Evolutionary conservation across 441 rosid genomes (phyloP), one percentile per base, ranked within the genome.

Genomic region (Gossypium schwendimanii): DNA sequence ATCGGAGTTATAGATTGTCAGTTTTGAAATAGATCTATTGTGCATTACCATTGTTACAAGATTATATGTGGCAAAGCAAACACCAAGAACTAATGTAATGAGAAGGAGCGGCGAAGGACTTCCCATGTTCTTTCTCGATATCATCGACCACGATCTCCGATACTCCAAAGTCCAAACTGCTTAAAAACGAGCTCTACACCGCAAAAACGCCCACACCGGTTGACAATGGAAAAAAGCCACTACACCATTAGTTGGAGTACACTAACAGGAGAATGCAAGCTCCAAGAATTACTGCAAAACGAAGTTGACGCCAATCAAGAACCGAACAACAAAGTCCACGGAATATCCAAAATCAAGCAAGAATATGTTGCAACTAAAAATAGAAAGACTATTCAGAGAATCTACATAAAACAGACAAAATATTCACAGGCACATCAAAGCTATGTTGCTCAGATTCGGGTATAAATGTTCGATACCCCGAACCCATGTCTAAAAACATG

Each of bases 11-110:
- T 73, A 80, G 33, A 23, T 64, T 23, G 58, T 41, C 84, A 73
- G 74, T 71, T 73, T 81, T 76, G 73, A 79, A 66, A 54, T 18
- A 21, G 82, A 76, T 83, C 82, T 84, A 71, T 90, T 79, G 78
- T 84, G 91, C 36, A 78, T 71, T 39, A 83, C 71, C 84, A 85
- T 73, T 8, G 85, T 82, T 36, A 92, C 47, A 70, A 93, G 78
- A 81, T 93, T 93, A 65, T 91, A 93, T n/a, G 90, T 86, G 0
- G 83, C 91, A 55, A 91, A 79, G 85, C 77, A 88, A 64, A 84
- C 85, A 15, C 93, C 95, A 31, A 85, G 72, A 78, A 83, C 86
- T 75, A 93, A 60, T 14, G 88, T 72, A 76, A 82, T 77, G 68
- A 89, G 81, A 66, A 91, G 66, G 31, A 86, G 28, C 0, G 77